These are phyloP conservation scores for Pleurotus pulmonarius DNA, from an alignment of 768 basidiomycete species.

Conservation along the genomic window DNA sequence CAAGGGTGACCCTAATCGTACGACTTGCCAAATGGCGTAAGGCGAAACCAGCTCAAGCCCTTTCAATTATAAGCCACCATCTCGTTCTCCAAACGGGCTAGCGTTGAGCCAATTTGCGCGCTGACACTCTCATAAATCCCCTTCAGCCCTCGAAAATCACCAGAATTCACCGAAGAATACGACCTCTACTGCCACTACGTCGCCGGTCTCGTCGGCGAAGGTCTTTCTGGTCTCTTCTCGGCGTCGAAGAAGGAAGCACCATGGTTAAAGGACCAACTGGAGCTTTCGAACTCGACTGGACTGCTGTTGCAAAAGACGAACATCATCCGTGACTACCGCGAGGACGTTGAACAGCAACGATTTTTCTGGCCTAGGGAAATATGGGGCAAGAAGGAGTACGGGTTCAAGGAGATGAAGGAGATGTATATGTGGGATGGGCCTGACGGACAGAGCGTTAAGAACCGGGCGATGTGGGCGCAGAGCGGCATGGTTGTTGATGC, in stretches of 20 bases:
- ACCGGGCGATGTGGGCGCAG: slow-evolving; percentile 72
- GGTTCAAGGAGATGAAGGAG: slow-evolving; percentile 70
- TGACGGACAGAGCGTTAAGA: slow-evolving; percentile 38
- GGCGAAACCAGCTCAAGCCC: background rate
- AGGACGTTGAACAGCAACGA: slow-evolving; percentile 81
- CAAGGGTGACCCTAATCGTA: background rate
- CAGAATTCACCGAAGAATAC: slow-evolving; percentile 57
- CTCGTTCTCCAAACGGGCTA: background rate
- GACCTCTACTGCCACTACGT: slow-evolving; percentile 99
- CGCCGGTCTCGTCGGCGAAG: slow-evolving; percentile 96
- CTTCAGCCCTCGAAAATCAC: too few relatives aligned
- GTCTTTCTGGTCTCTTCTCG: slow-evolving; percentile 83
- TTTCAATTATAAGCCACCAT: background rate
- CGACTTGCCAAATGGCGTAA: background rate
- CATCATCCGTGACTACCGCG: slow-evolving; percentile 92
- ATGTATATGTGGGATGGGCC: slow-evolving; percentile 42
- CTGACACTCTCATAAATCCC: too few relatives aligned
- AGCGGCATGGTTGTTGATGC: slow-evolving; percentile 90
- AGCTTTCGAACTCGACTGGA: slow-evolving; percentile 93
- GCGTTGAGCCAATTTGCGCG: background rate
- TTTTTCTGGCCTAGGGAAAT: slow-evolving; percentile 96
- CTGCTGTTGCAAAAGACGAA: slow-evolving; percentile 96
- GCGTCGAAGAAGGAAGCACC: slow-evolving; percentile 79
- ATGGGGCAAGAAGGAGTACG: slow-evolving; percentile 64
- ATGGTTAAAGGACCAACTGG: slow-evolving; percentile 76